Conservation (phyloP, 2,329 filamentous ascomycete species). For the Beauveria medogensis region DNA sequence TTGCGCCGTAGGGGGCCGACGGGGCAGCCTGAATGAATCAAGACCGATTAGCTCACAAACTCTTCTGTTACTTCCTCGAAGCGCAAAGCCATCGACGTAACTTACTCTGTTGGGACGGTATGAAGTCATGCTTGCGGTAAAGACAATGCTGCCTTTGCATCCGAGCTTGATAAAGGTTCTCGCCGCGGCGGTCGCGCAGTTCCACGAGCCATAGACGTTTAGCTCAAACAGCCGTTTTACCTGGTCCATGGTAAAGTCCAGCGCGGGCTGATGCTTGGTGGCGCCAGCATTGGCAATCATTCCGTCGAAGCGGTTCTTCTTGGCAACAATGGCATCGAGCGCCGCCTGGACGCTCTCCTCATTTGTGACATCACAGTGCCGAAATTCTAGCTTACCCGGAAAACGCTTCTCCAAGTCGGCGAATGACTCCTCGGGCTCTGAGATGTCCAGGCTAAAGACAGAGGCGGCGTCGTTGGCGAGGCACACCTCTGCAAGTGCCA, state of each 20-base stretch:
- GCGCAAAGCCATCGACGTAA: not conserved
- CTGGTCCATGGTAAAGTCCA: conserved; percentile 28
- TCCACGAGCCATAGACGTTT: conserved; percentile 38
- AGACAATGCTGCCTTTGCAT: conserved; percentile 30
- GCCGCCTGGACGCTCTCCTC: conserved; percentile 32
- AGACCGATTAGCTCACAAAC: not conserved
- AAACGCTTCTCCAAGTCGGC: conserved; percentile 28
- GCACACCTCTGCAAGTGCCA: conserved; percentile 38
- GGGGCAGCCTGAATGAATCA: conserved; percentile 30
- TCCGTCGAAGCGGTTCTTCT: conserved; percentile 34
- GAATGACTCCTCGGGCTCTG: conserved; percentile 19
- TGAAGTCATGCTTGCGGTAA: conserved; percentile 39
- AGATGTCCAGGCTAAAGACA: conserved; percentile 21
- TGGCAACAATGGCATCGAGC: conserved; percentile 31
- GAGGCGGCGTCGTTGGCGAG: conserved; percentile 33
- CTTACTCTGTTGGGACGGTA: conserved; percentile 36
- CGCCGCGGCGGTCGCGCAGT: conserved; percentile 36
- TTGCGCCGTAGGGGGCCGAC: conserved; percentile 39
- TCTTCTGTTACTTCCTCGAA: not conserved
- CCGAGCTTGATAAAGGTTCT: conserved; percentile 30
- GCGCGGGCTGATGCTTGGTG: conserved; percentile 41
- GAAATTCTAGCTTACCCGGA: conserved; percentile 33
- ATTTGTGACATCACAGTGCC: conserved; percentile 37
- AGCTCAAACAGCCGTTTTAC: conserved; percentile 31
- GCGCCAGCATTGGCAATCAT: conserved; percentile 43